These are phyloP conservation scores for Colletotrichum falcatum DNA, from an alignment of 2,329 filamentous ascomycete genomes.

Conservation along the genomic window DNA sequence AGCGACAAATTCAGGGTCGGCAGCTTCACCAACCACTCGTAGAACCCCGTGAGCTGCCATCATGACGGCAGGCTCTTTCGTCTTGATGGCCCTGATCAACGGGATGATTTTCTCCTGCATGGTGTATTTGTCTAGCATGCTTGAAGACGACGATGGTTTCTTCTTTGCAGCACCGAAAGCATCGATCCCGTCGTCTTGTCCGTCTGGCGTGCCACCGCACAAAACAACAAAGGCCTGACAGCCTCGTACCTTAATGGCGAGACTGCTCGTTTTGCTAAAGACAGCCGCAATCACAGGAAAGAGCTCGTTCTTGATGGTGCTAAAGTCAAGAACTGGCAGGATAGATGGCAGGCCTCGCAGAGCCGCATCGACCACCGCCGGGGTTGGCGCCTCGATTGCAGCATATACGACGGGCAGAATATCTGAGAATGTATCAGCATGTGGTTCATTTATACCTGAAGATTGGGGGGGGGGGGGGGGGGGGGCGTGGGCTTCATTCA, in stretches of 20 bases:
- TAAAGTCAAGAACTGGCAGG: conserved; percentile 93
- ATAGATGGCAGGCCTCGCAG: conserved; percentile 82
- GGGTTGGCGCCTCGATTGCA: conserved; percentile 89
- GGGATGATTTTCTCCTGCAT: conserved; percentile 98
- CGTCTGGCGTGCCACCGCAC: conserved; percentile 78
- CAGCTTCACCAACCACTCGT: conserved; percentile 82
- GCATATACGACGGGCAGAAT: conserved; percentile 87
- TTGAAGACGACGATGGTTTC: conserved; percentile 74
- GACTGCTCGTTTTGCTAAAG: conserved; percentile 91
- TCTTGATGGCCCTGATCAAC: conserved; percentile 91
- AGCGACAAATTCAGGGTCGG: conserved; percentile 91
- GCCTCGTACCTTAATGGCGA: conserved; percentile 94
- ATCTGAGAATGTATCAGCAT: conserved; percentile 61
- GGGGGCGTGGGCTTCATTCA: conserved; percentile 54
- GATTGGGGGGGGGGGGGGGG: no score
- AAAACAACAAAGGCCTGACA: conserved; percentile 91
- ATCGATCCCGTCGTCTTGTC: conserved; percentile 78
- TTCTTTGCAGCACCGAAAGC: conserved; percentile 71
- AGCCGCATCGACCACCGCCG: conserved; percentile 87
- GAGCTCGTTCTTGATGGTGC: conserved; percentile 95
- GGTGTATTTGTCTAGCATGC: conserved; percentile 94
- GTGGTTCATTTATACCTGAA: background rate
- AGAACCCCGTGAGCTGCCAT: conserved; percentile 90
- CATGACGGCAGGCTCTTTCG: conserved; percentile 98
- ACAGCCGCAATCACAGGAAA: conserved; percentile 92